These are phyloP conservation scores for Neofusicoccum sp. DNA, from an alignment of 2,329 filamentous ascomycete species.

Conservation along the genomic window DNA sequence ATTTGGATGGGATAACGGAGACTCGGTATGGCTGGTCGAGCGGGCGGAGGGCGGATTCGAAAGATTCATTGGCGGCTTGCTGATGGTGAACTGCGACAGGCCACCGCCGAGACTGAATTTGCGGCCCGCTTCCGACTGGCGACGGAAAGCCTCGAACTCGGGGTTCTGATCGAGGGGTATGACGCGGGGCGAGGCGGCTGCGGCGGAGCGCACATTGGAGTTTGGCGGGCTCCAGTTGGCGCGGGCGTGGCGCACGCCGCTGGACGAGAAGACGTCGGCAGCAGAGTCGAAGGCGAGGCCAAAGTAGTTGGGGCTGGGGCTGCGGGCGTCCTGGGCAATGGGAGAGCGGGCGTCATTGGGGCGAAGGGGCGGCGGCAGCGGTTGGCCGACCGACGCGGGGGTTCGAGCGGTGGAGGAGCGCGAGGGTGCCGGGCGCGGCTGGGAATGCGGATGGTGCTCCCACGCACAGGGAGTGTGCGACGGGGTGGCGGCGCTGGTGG, in stretches of 20 bases:
- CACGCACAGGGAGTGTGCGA: conserved; percentile 19
- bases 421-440: conserved; percentile 33
- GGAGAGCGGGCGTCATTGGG: conserved; percentile 38
- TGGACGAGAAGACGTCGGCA: conserved; percentile 64
- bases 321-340: conserved; percentile 34
- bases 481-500: conserved; percentile 20
- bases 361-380: conserved; percentile 30
- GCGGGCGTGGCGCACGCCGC: conserved; percentile 60
- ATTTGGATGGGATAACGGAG: neutral
- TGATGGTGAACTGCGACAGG: conserved; percentile 44
- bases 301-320: conserved; percentile 82
- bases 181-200: conserved; percentile 67
- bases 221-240: conserved; percentile 76
- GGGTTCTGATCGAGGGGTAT: conserved; percentile 74
- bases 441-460: conserved; percentile 21
- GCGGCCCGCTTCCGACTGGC: conserved; percentile 68
- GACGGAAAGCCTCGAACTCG: conserved; percentile 79
- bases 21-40: neutral
- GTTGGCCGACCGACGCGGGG: conserved; percentile 26
- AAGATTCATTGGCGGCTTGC: conserved; percentile 3
- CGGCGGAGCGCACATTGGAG: conserved; percentile 71
- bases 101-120: conserved; percentile 44
- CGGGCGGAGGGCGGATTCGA: conserved; percentile 2
- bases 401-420: conserved; percentile 29
- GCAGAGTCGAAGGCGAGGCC: conserved; percentile 68